Evolutionary conservation across 1,139 yeast genomes (phyloP).

Genomic region (Blastobotrys niveus): DNA sequence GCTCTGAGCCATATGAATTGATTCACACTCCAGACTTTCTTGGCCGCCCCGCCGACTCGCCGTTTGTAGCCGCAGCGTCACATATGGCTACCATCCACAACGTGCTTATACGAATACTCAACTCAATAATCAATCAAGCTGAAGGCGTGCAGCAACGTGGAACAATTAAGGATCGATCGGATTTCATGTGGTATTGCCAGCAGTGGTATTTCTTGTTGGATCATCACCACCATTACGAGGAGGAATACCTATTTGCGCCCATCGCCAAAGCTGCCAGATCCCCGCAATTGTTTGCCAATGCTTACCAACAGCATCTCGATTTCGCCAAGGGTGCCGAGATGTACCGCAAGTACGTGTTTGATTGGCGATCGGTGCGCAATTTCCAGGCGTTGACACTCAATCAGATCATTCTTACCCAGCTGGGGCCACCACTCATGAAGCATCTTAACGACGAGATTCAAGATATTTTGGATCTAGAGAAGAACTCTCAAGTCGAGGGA

Average conservation of each 20-base stretch:
- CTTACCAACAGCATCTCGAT: not conserved
- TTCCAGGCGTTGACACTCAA: not conserved
- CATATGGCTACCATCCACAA: conserved; percentile 8
- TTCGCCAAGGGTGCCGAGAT: not conserved
- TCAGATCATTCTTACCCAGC: not conserved
- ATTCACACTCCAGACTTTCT: conserved; percentile 1
- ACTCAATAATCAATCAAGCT: conserved; percentile 4
- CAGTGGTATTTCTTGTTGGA: conserved; percentile 3
- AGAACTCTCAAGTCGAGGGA: not conserved
- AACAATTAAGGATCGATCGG: not conserved
- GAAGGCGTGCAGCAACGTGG: conserved; percentile 1
- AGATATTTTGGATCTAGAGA: not conserved
- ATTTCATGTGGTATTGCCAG: conserved; percentile 5
- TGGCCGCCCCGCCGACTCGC: not conserved
- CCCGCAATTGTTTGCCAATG: conserved; percentile 1
- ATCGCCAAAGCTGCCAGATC: not conserved
- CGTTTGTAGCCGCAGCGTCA: conserved; percentile 1
- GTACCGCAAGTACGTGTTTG: not conserved
- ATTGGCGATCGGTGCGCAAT: not conserved
- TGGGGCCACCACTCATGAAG: not conserved
- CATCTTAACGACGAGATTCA: conserved; percentile 1
- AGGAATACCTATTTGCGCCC: not conserved
- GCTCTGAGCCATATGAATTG: not conserved
- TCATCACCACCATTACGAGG: conserved; percentile 5
- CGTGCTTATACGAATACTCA: conserved; percentile 1